Evolutionary conservation across 768 basidiomycete species (phyloP).

Genomic region (Inosperma sp.): DNA sequence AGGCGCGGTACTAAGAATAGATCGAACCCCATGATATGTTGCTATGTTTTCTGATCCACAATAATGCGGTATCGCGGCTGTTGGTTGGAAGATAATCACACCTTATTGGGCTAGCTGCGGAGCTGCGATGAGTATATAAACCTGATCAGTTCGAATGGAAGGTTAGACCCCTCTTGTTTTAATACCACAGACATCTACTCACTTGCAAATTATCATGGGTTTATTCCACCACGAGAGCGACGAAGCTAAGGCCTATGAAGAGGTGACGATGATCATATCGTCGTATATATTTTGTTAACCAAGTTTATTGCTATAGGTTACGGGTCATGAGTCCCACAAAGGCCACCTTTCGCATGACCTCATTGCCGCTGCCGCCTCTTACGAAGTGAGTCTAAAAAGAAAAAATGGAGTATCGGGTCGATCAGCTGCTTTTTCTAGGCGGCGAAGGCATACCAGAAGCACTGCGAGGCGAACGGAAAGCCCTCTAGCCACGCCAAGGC

Average conservation of each 20-base stretch:
- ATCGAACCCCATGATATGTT: neutral
- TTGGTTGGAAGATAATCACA: neutral
- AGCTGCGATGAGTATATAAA: neutral
- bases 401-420: neutral
- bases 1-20: too few species aligned
- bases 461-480: slow-evolving; percentile 45
- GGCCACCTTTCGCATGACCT: slow-evolving; percentile 60
- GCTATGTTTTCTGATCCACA: neutral
- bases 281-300: slow-evolving; percentile 16
- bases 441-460: slow-evolving; percentile 58
- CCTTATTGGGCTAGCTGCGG: neutral
- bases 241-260: slow-evolving; percentile 37
- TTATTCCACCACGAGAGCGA: slow-evolving; percentile 40
- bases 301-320: slow-evolving; percentile 30
- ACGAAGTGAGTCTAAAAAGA: slow-evolving; percentile 39
- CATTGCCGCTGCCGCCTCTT: slow-evolving; percentile 62
- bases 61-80: neutral
- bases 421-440: slow-evolving; percentile 38
- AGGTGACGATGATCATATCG: too few species aligned
- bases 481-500: slow-evolving; percentile 47
- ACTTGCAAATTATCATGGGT: slow-evolving; percentile 33
- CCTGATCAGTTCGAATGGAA: neutral
- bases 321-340: slow-evolving; percentile 49
- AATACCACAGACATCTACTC: neutral
- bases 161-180: neutral